Base-by-base conservation (phyloP, 2,329 filamentous ascomycete species). In the Cladobotryum mycophilum region DNA sequence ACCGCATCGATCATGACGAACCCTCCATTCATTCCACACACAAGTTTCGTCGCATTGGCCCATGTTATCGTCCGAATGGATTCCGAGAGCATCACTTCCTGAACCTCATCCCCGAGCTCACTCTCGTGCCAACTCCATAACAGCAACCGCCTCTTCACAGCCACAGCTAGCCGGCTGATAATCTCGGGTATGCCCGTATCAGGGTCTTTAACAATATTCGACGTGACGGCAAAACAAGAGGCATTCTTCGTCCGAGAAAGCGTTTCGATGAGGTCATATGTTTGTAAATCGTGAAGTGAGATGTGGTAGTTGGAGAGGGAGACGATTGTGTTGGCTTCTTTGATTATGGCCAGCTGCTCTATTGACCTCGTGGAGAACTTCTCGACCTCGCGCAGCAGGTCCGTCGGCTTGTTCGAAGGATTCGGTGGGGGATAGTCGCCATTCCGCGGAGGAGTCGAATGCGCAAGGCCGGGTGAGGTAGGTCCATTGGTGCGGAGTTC, bases 81-180 rank as follows among this genome's bases (percentile, higher is more conserved):
- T 61, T 92, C 92, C 34, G 89, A 76, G 41, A 97, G 76, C 1
- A 83, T 81, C 36, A 96, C 81, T 70, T 97, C 93, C 25, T 75
- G 74, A 0, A 85, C 82, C 34, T 93, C 83, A 3, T 80, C 76
- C 44, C 80, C 80, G 40, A 96, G 76, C 71, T 97, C 93, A 74
- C 90, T 93, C 66, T 96, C 91, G 61, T 93, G 87, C 93, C 95
- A 99, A 62, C 85, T 88, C 91, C 93, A 99, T 49, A 96, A 71
- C 54, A 97, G 68, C 47, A 99, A 76, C 61, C 88, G 88, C 62
- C 93, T 79, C 76, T 97, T 97, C 34, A 96, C 89, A 4, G 90
- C 90, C 11, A 99, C 92, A 6, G 90, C 93, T 47, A 99, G 74
- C 36, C 90, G 80, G 49, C 89, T 95, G 57, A 97, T 91, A 50